Base-by-base conservation (phyloP, 169 alveolate genomes). In the Eimeria sp. region DNA sequence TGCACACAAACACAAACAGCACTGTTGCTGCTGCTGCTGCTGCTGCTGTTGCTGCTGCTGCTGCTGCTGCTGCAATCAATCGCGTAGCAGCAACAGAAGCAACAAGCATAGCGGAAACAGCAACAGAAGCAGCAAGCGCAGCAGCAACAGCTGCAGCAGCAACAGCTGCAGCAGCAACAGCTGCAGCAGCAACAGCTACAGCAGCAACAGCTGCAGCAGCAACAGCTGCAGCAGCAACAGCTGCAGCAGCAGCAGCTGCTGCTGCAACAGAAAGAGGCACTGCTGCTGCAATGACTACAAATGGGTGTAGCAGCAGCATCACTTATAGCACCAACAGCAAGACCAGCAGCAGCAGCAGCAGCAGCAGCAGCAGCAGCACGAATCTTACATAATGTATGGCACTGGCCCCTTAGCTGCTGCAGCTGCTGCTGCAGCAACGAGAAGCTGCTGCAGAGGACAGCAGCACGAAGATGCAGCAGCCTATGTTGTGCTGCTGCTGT, bases 381-480 rank as follows among this genome's bases (percentile, higher is more conserved):
- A 25, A 4, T 40, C 89, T 40, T 78, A 78, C 89, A 78, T 10
- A 78, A 49, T 14, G 84, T 9, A 5, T 43, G 22, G 65, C 40
- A 45, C 18, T n/a, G 40, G 89, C 89, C 65, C 45, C 89, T 9
- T 14, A 82, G 72, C 4, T 49, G 90, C 90, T 49, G 90, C 70
- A 82, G 43, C 54, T 49, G 90, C 65, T 49, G 90, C 70, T 25
- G 90, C 90, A 82, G 72, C 72, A 82, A n/a, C 51, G 40, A 58
- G 45, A 82, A 82, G 90, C 90, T 49, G 65, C 54, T 9, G 49
- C 72, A 63, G 72, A 47, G 49, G 43, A 82, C 89, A 43, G 89
- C 89, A 78, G 89, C 89, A 22, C 89, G 89, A 78, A 45, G 89
- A 34, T 78, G 89, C 89, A 78, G 89, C 89, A 78, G 49, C 70